Evolutionary conservation across 768 basidiomycete species (phyloP), one percentile per base, ranked within the genome.

Genomic region (Favolaschia claudopus): DNA sequence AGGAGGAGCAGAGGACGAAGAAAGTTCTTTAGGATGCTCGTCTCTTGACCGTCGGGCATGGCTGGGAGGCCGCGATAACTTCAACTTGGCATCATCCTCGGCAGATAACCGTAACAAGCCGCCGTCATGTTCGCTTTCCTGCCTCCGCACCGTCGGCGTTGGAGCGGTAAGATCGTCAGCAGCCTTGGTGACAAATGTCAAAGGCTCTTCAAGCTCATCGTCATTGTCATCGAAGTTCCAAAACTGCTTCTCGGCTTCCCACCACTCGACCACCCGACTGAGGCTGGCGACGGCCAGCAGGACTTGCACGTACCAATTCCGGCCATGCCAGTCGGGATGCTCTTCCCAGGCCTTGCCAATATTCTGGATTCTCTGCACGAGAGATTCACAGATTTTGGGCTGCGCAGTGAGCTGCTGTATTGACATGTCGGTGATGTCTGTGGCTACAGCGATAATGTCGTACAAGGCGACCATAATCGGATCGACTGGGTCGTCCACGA

Each of bases 191-290:
- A 99, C 94, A 69, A 99, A 99, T 64, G 89, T 86, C 46, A 99
- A 78, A 1, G 94, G 93, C 64, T 98, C 96, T 54, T 93, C 91
- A 70, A 91, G 88, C 67, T 95, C 94, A 58, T 93, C 89, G 40
- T 92, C 91, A 60, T 91, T 89, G 70, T 94, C 93, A 69, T 96
- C 92, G 71, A 98, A 99, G 69, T 97, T 97, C 97, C 97, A 99
- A 75, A 99, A 99, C 66, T 96, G 94, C 70, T 96, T 96, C 79
- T 99, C 96, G 12, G 97, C 97, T 74, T 97, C 96, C 95, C 95
- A 98, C 96, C 97, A 99, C 70, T 98, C 97, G 62, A 98, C 91
- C 27, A 99, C 97, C 56, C 96, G 91, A 74, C 91, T 93, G 62
- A 99, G 87, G 68, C 93, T 95, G 29, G 97, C 97, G 44, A 99